These are phyloP conservation scores for Cladosporium sp. DNA, from an alignment of 2,329 filamentous ascomycete species.

Conservation along the genomic window DNA sequence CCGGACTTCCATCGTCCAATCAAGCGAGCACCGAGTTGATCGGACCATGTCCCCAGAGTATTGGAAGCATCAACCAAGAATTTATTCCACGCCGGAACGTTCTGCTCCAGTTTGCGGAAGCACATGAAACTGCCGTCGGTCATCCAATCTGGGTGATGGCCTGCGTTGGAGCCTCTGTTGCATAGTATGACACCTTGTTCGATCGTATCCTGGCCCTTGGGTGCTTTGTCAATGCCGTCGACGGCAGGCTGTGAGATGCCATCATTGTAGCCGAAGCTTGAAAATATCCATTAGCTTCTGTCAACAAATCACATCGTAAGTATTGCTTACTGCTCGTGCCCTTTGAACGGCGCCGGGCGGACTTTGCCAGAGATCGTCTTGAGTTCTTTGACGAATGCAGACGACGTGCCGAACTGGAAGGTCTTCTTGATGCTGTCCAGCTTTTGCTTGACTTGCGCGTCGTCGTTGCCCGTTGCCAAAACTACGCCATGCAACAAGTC, in stretches of 20 bases:
- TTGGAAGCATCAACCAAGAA: conserved; percentile 42
- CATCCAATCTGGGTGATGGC: conserved; percentile 42
- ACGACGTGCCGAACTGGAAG: conserved; percentile 27
- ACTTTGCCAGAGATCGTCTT: conserved; percentile 38
- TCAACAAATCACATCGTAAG: neutral
- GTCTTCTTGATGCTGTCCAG: conserved; percentile 37
- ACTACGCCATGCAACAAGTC: conserved; percentile 43
- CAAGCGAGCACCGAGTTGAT: conserved; percentile 47
- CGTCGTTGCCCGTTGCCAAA: conserved; percentile 39
- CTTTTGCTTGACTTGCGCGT: conserved; percentile 32
- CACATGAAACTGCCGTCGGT: conserved; percentile 49
- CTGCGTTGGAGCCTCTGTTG: conserved; percentile 38
- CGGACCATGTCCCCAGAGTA: conserved; percentile 31
- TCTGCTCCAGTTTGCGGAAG: conserved; percentile 49
- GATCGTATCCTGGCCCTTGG: conserved; percentile 39
- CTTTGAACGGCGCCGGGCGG: conserved; percentile 39
- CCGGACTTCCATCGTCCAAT: conserved; percentile 49
- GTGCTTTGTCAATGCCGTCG: conserved; percentile 35
- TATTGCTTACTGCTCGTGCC: conserved; percentile 43
- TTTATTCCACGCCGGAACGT: conserved; percentile 49
- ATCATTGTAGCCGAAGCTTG: conserved; percentile 49
- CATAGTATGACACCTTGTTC: conserved; percentile 43
- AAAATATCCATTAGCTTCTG: neutral
- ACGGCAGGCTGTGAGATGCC: conserved; percentile 47
- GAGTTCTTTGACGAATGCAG: conserved; percentile 35